phyloP scores from a whole-genome alignment of 2,329 filamentous ascomycete genomes.

The Teratosphaeria pseudoeucalypti region DNA sequence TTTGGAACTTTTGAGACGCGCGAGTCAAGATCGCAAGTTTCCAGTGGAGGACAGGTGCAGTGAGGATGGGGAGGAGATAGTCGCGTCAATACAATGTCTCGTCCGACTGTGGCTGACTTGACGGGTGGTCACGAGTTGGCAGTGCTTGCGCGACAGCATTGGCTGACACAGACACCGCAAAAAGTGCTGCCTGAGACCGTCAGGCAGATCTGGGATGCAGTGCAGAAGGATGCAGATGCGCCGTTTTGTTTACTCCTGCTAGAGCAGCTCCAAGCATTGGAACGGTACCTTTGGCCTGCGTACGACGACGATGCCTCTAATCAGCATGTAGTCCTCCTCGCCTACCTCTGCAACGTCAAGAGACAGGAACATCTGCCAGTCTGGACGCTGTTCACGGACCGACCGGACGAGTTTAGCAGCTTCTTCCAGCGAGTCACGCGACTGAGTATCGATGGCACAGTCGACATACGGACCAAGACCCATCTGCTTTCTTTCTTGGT shows the following conservation, averaged over 20 bases:
- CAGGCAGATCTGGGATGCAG: slow-evolving; percentile 74
- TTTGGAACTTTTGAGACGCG: neutral
- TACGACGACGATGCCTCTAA: slow-evolving; percentile 75
- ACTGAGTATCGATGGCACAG: slow-evolving; percentile 55
- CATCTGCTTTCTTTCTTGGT: slow-evolving; percentile 87
- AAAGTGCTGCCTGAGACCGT: slow-evolving; percentile 72
- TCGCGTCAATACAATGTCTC: slow-evolving; percentile 25
- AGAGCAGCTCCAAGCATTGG: slow-evolving; percentile 82
- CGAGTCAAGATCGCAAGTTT: neutral
- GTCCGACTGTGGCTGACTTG: slow-evolving; percentile 57
- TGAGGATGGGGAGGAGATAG: slow-evolving; percentile 2
- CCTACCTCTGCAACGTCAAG: slow-evolving; percentile 79
- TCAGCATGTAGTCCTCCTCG: slow-evolving; percentile 79
- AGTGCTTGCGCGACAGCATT: slow-evolving; percentile 70
- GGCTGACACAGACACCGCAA: slow-evolving; percentile 57
- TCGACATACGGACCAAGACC: slow-evolving; percentile 46
- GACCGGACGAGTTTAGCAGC: slow-evolving; percentile 71
- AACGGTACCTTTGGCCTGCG: slow-evolving; percentile 91
- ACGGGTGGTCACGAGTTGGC: slow-evolving; percentile 57
- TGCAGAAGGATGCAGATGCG: slow-evolving; percentile 72
- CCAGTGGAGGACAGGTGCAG: neutral
- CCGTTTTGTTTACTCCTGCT: slow-evolving; percentile 69
- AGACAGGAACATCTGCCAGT: slow-evolving; percentile 74
- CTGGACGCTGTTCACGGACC: slow-evolving; percentile 74
- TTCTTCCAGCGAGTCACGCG: slow-evolving; percentile 85